These are phyloP conservation scores for Myotisia sp. DNA, from an alignment of 2,329 filamentous ascomycete genomes.

Conservation along the genomic window DNA sequence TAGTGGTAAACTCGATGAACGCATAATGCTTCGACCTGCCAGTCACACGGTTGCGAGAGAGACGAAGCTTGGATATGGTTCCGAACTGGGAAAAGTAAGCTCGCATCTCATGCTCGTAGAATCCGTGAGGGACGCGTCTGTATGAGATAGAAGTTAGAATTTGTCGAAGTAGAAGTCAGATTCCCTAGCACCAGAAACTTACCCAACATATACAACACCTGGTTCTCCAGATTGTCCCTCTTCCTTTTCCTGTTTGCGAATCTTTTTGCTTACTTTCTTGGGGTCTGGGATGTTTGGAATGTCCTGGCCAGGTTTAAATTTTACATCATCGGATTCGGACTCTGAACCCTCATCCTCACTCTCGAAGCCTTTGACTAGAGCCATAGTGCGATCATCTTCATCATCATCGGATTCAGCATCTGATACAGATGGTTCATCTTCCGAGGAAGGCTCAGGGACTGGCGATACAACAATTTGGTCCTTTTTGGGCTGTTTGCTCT, in stretches of 20 bases:
- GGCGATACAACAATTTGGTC: constrained; percentile 19
- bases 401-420: constrained; percentile 22
- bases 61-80: constrained; percentile 58
- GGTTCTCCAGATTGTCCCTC: constrained; percentile 34
- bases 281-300: constrained; percentile 32
- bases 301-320: constrained; percentile 31
- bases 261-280: constrained; percentile 36
- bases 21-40: constrained; percentile 87
- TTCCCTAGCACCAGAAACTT: constrained; percentile 16
- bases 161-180: neutral
- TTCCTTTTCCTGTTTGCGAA: constrained; percentile 37
- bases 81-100: constrained; percentile 93
- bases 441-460: constrained; percentile 19
- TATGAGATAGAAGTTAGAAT: constrained; percentile 9
- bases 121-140: constrained; percentile 75
- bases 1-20: constrained; percentile 72
- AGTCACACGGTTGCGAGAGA: constrained; percentile 85
- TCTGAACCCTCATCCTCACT: constrained; percentile 38
- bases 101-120: constrained; percentile 93
- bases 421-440: constrained; percentile 10
- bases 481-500: constrained; percentile 8
- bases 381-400: constrained; percentile 39
- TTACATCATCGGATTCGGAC: constrained; percentile 31
- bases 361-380: constrained; percentile 42
- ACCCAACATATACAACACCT: constrained; percentile 76